These are phyloP conservation scores for Calonectria pseudoturangicola DNA, from an alignment of 2,329 filamentous ascomycete species.

Conservation along the genomic window DNA sequence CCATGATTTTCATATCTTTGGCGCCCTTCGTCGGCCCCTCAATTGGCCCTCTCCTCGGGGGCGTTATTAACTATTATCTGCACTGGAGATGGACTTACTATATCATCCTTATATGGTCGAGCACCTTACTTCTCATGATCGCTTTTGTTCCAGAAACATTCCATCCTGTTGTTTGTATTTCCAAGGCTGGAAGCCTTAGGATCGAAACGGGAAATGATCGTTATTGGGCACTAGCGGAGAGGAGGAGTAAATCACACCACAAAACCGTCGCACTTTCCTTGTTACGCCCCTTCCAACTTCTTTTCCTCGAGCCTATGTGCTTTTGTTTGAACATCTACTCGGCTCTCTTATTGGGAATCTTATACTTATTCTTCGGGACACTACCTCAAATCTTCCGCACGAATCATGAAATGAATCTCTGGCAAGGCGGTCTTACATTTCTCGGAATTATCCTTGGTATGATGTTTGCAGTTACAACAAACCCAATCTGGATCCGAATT, in stretches of 20 bases:
- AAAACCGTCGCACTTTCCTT: constrained; percentile 61
- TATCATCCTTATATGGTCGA: constrained; percentile 47
- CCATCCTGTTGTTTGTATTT: constrained; percentile 42
- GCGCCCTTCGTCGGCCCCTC: constrained; percentile 47
- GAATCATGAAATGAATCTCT: constrained; percentile 83
- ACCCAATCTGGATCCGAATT: constrained; percentile 43
- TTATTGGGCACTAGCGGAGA: constrained; percentile 39
- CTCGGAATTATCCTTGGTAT: constrained; percentile 44
- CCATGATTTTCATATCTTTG: constrained; percentile 48
- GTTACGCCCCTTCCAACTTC: constrained; percentile 81
- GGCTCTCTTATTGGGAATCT: constrained; percentile 85
- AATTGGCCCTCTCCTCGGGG: constrained; percentile 45
- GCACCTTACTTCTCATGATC: constrained; percentile 38
- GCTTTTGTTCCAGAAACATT: constrained; percentile 48
- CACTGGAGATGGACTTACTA: constrained; percentile 51
- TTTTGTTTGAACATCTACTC: constrained; percentile 85
- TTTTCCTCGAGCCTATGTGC: constrained; percentile 87
- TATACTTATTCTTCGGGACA: constrained; percentile 91
- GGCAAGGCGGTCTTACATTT: constrained; percentile 63
- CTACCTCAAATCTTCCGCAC: constrained; percentile 85
- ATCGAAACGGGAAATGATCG: constrained; percentile 38
- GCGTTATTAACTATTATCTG: constrained; percentile 45
- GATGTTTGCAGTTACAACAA: constrained; percentile 26
- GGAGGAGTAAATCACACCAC: neutral
- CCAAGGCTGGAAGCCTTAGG: constrained; percentile 42